Base-by-base conservation (phyloP, 345 rosid genomes). In the Cardamine occulta region DNA sequence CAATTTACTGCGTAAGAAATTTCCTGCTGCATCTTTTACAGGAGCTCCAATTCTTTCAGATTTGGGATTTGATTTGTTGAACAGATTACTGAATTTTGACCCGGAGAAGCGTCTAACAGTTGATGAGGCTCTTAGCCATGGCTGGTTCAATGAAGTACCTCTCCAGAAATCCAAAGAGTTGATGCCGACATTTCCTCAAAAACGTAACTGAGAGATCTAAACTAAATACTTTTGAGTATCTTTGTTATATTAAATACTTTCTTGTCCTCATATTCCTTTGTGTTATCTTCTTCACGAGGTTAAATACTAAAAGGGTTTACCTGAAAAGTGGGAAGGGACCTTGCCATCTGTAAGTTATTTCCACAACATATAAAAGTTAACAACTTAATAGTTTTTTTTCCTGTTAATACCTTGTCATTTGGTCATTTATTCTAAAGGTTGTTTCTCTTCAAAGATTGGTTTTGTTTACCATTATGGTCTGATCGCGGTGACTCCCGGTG, bases 61-160 rank as follows among this genome's bases (percentile, higher is more conserved):
- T 49, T 73, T 73, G 19, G 98, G 98, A 64, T 91, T 85, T 32
- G 96, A 93, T 83, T 81, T 91, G 80, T 71, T 93, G 76, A 91
- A 81, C 77, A 83, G 74, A 47, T 88, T 93, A 83, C 73, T 93
- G 55, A 82, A 82, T 10, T 84, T 78, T 67, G 91, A 91, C 59
- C 97, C 97, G 24, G 87, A 84, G 75, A 85, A 83, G 98, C 83
- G 98, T 37, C 82, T 93, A 72, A 85, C 97, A 37, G 98, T 77
- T 18, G 94, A 85, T 42, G 94, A 68, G 47, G 97, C 98, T 17
- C 86, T 91, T 48, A 83, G 85, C 75, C 98, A 93, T 74, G 78
- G 82, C 7, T 93, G 97, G 97, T 93, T 93, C 80, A 60, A 1
- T 17, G 97, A 93, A 78, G 85, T 74, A 53, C 97, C 98, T 74